Evolutionary conservation across 2,329 filamentous ascomycete species (phyloP), one percentile per base, ranked within the genome.

Genomic region (Aspergillus nomiae): DNA sequence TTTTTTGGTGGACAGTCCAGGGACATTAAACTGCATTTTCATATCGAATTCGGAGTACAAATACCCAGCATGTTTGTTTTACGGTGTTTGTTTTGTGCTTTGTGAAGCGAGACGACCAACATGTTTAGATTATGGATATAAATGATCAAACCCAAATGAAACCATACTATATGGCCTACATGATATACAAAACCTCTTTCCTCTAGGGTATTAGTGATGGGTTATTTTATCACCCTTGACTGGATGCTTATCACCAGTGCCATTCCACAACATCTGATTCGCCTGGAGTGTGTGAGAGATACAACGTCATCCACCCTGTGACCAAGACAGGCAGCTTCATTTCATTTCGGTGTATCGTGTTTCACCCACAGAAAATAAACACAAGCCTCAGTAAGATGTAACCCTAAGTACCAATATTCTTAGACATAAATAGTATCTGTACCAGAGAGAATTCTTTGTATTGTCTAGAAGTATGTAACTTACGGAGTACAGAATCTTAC

Each of bases 61-160:
- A 74, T 74, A 74, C 72, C 73, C 72, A 65, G 71, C 70, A 69
- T 70, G 65, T 70, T 67, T 65, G 61, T 65, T 65, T 63, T 61
- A 62, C 55, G 46, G 63, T 60, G 65, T 71, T 68, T 65, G 62
- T 63, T 65, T 63, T 61, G 59, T 58, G 38, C 59, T 59, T 60
- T n/a, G 62, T 60, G 46, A 62, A 65, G 64, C 62, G 61, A 59
- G 65, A 64, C 41, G 63, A 61, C 58, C 59, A 59, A 55, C 58
- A 65, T 60, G 58, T 61, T 62, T 63, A 57, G 62, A 61, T 36
- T 34, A 64, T 59, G 59, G 50, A 64, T 53, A 61, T 62, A 60
- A 60, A 65, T 38, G 60, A 60, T 60, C 43, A 58, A 53, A 41
- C 54, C 34, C 46, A 12, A 62, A 50, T 45, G 46, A 58, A 41